Evolutionary conservation across 129 eudicot species (phyloP).

Genomic region (Tanacetum coccineum): DNA sequence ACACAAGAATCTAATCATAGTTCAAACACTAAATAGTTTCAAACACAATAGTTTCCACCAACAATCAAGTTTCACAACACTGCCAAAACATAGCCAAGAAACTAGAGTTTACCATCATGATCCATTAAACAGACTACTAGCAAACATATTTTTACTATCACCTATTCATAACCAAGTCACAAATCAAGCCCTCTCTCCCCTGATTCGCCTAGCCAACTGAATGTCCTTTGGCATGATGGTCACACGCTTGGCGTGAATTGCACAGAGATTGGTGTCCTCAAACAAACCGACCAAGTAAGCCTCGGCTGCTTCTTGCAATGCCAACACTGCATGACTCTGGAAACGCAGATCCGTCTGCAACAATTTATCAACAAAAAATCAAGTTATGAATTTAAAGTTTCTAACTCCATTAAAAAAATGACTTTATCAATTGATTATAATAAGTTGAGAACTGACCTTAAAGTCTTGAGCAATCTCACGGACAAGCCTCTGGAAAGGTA

Average conservation of each 20-base stretch:
- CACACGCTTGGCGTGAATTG: conserved; percentile 44
- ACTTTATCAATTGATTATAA: not conserved
- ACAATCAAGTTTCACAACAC: no score
- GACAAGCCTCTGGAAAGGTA: conserved; percentile 70
- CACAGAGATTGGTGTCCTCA: conserved; percentile 42
- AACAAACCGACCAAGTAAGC: conserved; percentile 44
- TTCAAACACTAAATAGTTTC: no score
- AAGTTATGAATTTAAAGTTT: not conserved
- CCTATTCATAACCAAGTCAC: not conserved
- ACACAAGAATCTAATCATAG: not conserved
- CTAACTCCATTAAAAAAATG: not conserved
- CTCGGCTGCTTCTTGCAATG: conserved; percentile 50
- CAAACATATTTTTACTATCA: conserved; percentile 10
- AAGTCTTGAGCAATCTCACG: conserved; percentile 53
- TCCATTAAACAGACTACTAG: not conserved
- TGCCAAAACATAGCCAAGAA: not conserved
- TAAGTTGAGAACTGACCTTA: conserved; percentile 22
- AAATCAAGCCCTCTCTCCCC: conserved; percentile 47
- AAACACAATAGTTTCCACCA: no score
- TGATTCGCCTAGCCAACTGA: conserved; percentile 42
- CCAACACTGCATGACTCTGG: conserved; percentile 43
- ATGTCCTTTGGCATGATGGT: conserved; percentile 51
- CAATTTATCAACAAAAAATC: not conserved
- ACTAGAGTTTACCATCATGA: conserved; percentile 8
- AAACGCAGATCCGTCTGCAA: conserved; percentile 44